phyloP scores from a whole-genome alignment of 345 rosid genomes.

The Chamaenerion angustifolium region DNA sequence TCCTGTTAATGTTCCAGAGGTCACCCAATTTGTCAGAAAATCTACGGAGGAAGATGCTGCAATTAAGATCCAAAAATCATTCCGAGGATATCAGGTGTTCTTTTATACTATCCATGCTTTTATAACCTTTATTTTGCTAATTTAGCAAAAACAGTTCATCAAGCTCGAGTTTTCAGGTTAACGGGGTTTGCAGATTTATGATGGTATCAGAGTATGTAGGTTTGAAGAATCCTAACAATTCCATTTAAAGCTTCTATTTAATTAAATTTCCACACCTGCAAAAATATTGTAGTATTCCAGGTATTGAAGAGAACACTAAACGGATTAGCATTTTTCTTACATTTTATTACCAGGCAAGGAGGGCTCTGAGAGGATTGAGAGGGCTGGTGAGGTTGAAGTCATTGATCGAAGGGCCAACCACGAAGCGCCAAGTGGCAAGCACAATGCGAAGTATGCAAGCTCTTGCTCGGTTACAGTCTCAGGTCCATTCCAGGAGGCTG shows the following conservation, averaged over 20 bases:
- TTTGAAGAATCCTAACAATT: too few species aligned
- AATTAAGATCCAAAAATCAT: conserved; percentile 72
- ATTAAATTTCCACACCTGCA: too few species aligned
- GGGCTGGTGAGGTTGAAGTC: conserved; percentile 73
- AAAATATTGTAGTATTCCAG: background rate
- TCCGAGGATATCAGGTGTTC: conserved; percentile 60
- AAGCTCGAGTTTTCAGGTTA: too few species aligned
- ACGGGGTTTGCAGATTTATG: too few species aligned
- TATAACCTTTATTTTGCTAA: background rate
- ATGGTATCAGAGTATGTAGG: too few species aligned
- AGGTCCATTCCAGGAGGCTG: conserved; percentile 62
- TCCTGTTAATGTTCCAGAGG: too few species aligned
- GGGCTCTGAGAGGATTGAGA: conserved; percentile 69
- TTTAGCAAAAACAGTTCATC: too few species aligned
- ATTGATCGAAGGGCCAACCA: conserved; percentile 72
- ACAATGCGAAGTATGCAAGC: conserved; percentile 85
- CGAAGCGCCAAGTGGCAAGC: conserved; percentile 67
- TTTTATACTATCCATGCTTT: background rate
- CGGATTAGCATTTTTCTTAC: background rate
- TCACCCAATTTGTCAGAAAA: conserved; percentile 39
- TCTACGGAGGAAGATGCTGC: conserved; percentile 74
- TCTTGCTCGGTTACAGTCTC: conserved; percentile 75
- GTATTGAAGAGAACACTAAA: background rate
- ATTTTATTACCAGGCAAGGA: conserved; percentile 46
- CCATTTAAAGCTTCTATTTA: too few species aligned